Base-by-base conservation (phyloP, 371 early-diverging fungal species). In the Lichtheimia ramosa region DNA sequence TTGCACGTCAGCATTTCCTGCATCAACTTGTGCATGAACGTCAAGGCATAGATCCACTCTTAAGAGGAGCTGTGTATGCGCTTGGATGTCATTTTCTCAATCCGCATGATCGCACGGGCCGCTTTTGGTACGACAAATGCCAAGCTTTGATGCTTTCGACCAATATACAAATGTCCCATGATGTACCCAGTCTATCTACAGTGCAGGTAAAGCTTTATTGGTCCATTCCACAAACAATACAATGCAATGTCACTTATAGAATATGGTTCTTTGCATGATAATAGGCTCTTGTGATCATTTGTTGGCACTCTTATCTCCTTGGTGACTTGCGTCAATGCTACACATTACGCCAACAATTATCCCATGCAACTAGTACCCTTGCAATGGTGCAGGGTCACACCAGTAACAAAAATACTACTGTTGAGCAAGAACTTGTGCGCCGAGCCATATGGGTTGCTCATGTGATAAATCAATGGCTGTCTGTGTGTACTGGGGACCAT, bases 401-500 rank as follows among this genome's bases (percentile, higher is more conserved):
- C n/a, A 56, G n/a, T n/a, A n/a, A 54, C 10, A 12, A 20, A 8
- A 16, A n/a, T 15, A 43, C 56, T 13, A 55, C 59, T 18, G 60
- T 68, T 23, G 49, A 66, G 4, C 61, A 56, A 40, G 81, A 80
- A 58, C 71, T 71, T 56, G 68, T 62, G 21, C 64, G 77, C 24
- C 75, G 81, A 39, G 65, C 67, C 13, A 76, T 68, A 23, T 80
- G 81, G 77, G 67, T 66, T 2, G 52, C 66, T 7, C 71, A 64
- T 61, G 75, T 75, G 13, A 68, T 70, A 6, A 74, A 77, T 55
- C 71, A 71, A 50, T 77, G 77, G 75, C 34, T 77, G 1, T 49
- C 73, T 10, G 56, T 59, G 12, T 68, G 66, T 28, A 65, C 67
- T 13, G 64, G 69, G 16, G 54, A 64, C 13, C 27, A 50, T 1